Percentiles rank a stretch among this genome's conserved stretches.
Conservation (phyloP, 2,329 filamentous ascomycete genomes). For the Lasiodiplodia citricola region DNA sequence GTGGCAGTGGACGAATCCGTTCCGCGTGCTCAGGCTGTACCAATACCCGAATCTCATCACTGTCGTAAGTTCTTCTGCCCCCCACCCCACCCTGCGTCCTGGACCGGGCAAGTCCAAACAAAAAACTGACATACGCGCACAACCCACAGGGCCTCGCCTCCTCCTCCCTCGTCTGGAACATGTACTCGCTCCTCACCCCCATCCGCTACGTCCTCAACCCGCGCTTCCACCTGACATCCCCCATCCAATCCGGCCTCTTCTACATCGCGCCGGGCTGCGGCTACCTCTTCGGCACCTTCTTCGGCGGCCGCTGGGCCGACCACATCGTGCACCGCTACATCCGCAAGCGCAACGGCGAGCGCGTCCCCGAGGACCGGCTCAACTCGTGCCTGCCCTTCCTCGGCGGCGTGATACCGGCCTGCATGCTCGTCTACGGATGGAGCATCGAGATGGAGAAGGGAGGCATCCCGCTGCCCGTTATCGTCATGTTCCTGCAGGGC, state of each 20-base stretch:
- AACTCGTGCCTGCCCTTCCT: slow-evolving; percentile 60
- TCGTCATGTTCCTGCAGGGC: slow-evolving; percentile 76
- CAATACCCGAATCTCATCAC: slow-evolving; percentile 70
- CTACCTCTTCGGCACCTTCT: slow-evolving; percentile 71
- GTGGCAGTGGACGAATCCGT: slow-evolving; percentile 69
- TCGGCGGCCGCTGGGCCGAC: slow-evolving; percentile 76
- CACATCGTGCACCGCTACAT: slow-evolving; percentile 69
- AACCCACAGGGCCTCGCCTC: slow-evolving; percentile 57
- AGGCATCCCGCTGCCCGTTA: slow-evolving; percentile 66
- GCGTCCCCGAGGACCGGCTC: slow-evolving; percentile 72
- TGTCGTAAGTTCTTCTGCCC: slow-evolving; percentile 30
- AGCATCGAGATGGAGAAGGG: slow-evolving; percentile 60
- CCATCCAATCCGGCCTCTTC: slow-evolving; percentile 72
- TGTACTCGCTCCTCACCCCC: slow-evolving; percentile 71
- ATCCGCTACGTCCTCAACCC: slow-evolving; percentile 78
- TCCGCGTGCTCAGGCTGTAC: slow-evolving; percentile 67
- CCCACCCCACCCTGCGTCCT: no score
- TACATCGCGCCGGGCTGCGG: slow-evolving; percentile 76
- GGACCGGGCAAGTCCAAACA: no score
- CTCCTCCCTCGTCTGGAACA: slow-evolving; percentile 74
- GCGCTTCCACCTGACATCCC: slow-evolving; percentile 69
- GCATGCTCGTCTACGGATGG: slow-evolving; percentile 74
- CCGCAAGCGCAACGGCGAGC: slow-evolving; percentile 58
- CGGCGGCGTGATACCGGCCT: slow-evolving; percentile 62
- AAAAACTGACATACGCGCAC: background rate